Percentiles rank a stretch among this genome's conserved stretches.
Evolutionary conservation across 345 rosid species (phyloP).

Genomic region (Theobroma cacao): DNA sequence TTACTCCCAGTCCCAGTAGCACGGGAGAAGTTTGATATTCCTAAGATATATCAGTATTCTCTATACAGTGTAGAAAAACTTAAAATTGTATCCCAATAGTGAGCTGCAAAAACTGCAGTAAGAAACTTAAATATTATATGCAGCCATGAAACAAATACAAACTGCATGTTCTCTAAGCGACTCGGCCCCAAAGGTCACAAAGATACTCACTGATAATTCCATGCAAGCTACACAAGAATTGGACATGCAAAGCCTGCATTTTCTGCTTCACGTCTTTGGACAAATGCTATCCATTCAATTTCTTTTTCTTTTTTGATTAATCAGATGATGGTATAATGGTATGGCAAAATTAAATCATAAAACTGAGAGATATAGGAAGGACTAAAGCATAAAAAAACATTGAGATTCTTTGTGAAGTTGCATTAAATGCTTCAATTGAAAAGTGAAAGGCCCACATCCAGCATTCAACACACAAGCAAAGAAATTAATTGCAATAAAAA

Average conservation of each 20-base stretch:
- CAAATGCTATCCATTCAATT: neutral
- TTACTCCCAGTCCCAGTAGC: neutral
- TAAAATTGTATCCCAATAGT: neutral
- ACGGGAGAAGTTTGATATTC: neutral
- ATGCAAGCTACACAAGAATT: neutral
- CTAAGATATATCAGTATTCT: neutral
- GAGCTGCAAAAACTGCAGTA: neutral
- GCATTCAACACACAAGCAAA: neutral
- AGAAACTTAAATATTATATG: neutral
- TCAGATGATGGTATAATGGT: neutral
- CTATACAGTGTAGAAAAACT: neutral
- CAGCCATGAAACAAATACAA: neutral
- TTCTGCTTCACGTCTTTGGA: neutral
- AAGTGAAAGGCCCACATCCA: neutral
- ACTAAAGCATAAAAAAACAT: neutral
- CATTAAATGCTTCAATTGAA: neutral
- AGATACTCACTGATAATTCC: neutral
- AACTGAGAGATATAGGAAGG: neutral
- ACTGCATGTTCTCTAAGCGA: neutral
- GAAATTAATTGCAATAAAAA: neutral
- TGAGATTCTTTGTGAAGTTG: neutral
- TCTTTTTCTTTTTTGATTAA: neutral
- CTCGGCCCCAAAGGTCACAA: neutral
- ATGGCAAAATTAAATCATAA: neutral
- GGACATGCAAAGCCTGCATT: neutral